Evolutionary conservation across 1,284 basidiomycete genomes (phyloP), one percentile per base, ranked within the genome.

Genomic region (Schizophyllum amplum): DNA sequence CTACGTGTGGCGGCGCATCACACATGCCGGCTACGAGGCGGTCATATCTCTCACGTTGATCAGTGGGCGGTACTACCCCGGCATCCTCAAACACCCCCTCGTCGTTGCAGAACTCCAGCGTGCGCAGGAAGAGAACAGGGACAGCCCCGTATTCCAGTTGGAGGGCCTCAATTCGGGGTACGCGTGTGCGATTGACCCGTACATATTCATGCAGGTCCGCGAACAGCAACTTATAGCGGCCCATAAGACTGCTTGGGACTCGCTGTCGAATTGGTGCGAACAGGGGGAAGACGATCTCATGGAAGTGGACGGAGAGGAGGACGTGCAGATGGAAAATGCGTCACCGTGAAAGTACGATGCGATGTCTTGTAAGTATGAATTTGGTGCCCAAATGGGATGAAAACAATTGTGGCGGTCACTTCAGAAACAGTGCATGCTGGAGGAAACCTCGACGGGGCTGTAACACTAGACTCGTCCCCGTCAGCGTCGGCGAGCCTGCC

Each of bases 41-140:
- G 77, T 86, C 23, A 62, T 90, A 7, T 83, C 84, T 3, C 74
- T 90, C 33, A 79, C 81, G 23, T 70, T 89, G 56, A 76, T 91
- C 58, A 80, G 81, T 47, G 88, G 88, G 25, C 76, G 88, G 55
- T 91, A 91, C 67, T 91, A 91, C 66, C 84, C 88, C 4, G 70
- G 75, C 6, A 72, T 91, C 22, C 74, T 87, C 25, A 64, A 71
- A 11, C 87, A 90, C 63, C 84, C 85, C 0, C 71, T 82, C 24
- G 68, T 89, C 46, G 68, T 69, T 24, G 64, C 69, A n/a, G 77
- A 77, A 1, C 59, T 78, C 4, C 51, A 47, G 60, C 61, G 47
- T 52, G 64, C 53, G 56, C 64, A 59, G 13, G 56, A 42, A 59
- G 72, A 59, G 57, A n/a, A n/a, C n/a, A 59, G 78, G 17, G 55